These are phyloP conservation scores for Haberlea rhodopensis DNA, from an alignment of 257 asterid genomes.

Conservation along the genomic window DNA sequence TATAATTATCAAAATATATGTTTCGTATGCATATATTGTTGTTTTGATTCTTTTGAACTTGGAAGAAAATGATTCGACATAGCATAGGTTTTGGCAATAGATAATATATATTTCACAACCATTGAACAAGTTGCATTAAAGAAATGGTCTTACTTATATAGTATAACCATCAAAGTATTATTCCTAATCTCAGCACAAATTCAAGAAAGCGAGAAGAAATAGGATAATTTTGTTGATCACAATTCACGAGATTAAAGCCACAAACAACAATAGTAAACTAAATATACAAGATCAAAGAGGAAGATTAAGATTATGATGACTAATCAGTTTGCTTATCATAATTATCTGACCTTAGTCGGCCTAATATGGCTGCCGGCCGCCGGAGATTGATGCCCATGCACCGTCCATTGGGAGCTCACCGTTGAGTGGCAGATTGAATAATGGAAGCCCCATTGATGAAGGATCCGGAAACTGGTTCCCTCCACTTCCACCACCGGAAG, in stretches of 20 bases:
- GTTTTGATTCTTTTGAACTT: slow-evolving; percentile 14
- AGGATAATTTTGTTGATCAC: slow-evolving; percentile 2
- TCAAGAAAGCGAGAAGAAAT: neutral
- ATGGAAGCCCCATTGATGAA: slow-evolving; percentile 50
- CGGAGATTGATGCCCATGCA: slow-evolving; percentile 38
- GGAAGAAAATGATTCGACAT: slow-evolving; percentile 23
- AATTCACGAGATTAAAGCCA: slow-evolving; percentile 19
- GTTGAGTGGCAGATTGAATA: slow-evolving; percentile 51
- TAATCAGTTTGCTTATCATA: neutral
- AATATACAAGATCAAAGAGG: slow-evolving; percentile 20
- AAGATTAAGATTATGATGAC: slow-evolving; percentile 5
- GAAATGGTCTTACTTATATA: slow-evolving; percentile 22
- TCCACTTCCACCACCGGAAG: slow-evolving; percentile 8
- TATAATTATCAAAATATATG: neutral
- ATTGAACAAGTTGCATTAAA: slow-evolving; percentile 37
- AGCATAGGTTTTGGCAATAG: slow-evolving; percentile 32
- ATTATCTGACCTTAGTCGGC: slow-evolving; percentile 19
- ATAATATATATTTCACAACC: slow-evolving; percentile 25
- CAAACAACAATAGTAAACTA: slow-evolving; percentile 2
- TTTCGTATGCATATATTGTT: neutral
- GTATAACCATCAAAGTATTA: slow-evolving; percentile 29
- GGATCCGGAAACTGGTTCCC: slow-evolving; percentile 39
- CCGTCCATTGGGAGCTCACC: slow-evolving; percentile 42
- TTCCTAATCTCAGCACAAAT: slow-evolving; percentile 23
- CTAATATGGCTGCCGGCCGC: slow-evolving; percentile 33